Evolutionary conservation across 2,329 filamentous ascomycete species (phyloP).

Genomic region (Sclerotinia spermophila): DNA sequence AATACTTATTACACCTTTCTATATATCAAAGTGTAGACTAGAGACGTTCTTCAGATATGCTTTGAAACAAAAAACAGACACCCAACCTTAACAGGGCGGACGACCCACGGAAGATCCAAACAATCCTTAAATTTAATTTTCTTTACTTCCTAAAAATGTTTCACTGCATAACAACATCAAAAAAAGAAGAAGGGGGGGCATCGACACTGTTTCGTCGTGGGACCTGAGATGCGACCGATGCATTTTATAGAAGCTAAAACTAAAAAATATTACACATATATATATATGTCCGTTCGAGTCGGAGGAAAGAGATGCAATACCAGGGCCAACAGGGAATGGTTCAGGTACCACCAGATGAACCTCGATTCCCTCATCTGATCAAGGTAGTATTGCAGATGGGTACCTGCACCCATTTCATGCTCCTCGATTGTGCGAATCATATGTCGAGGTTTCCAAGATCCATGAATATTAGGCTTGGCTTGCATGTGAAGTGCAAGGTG

Average conservation of each 20-base stretch:
- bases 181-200: neutral
- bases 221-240: neutral
- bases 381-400: slow-evolving; percentile 7
- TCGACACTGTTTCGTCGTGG: neutral
- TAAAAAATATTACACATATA: too few species aligned
- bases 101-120: neutral
- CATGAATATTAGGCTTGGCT: neutral
- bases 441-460: neutral
- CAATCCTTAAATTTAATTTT: neutral
- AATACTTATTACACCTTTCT: too few species aligned
- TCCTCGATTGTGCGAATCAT: slow-evolving; percentile 1
- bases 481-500: slow-evolving; percentile 3
- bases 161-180: neutral
- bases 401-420: neutral
- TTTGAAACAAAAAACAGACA: neutral
- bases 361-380: neutral
- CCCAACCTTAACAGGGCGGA: neutral
- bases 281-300: neutral
- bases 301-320: neutral
- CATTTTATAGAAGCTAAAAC: neutral
- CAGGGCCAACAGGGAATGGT: neutral
- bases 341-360: slow-evolving; percentile 7
- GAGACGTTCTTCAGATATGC: neutral
- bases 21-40: neutral
- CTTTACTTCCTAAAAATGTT: neutral